These are phyloP conservation scores for Lichenothelia convexa DNA, from an alignment of 495 filamentous ascomycete species.

Conservation along the genomic window DNA sequence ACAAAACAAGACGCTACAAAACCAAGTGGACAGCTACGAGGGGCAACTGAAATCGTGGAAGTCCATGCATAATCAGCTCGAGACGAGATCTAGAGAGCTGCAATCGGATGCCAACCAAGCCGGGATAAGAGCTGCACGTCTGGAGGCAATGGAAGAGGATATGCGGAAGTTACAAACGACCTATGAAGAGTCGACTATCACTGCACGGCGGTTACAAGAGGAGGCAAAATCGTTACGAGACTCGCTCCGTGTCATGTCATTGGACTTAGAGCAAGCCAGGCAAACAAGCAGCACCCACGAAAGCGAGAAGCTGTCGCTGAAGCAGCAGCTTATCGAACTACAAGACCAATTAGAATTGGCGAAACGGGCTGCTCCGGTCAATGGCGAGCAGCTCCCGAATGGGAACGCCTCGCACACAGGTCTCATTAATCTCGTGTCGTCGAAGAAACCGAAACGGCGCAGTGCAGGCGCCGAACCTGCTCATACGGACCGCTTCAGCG, in stretches of 20 bases:
- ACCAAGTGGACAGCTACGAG: constrained; percentile 92
- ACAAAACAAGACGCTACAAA: constrained; percentile 74
- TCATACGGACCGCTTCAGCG: constrained; percentile 70
- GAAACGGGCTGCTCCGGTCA: constrained; percentile 44
- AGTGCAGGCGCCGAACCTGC: constrained; percentile 82
- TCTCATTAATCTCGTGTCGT: constrained; percentile 89
- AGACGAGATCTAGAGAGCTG: constrained; percentile 77
- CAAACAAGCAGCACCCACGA: constrained; percentile 52
- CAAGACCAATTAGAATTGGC: constrained; percentile 85
- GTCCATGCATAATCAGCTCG: constrained; percentile 75
- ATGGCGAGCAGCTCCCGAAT: constrained; percentile 51
- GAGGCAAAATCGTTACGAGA: constrained; percentile 72
- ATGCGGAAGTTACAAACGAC: constrained; percentile 78
- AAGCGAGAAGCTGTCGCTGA: constrained; percentile 62
- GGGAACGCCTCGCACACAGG: constrained; percentile 43
- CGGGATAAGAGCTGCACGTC: constrained; percentile 75
- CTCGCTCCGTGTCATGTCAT: constrained; percentile 50
- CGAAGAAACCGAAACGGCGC: constrained; percentile 90
- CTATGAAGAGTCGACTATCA: constrained; percentile 70
- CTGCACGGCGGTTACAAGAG: constrained; percentile 82
- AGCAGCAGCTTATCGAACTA: constrained; percentile 72
- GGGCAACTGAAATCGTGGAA: constrained; percentile 89
- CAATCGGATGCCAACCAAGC: constrained; percentile 95
- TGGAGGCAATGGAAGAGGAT: constrained; percentile 79
- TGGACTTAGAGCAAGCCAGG: constrained; percentile 61